Evolutionary conservation across 2,329 filamentous ascomycete genomes (phyloP).

Genomic region (Diplodia seriata): DNA sequence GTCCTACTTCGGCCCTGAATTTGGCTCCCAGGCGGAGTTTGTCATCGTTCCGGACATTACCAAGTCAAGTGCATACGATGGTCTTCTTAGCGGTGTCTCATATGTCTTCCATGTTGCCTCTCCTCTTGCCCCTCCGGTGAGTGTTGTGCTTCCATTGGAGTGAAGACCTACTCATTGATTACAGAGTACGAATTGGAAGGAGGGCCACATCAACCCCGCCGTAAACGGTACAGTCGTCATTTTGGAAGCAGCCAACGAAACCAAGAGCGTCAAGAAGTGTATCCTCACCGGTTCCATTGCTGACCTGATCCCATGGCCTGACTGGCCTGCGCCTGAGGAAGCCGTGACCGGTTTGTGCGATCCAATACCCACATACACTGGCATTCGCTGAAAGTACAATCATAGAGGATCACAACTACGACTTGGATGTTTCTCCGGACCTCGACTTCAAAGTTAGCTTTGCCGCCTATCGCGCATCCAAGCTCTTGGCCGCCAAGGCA

Average conservation of each 20-base stretch:
- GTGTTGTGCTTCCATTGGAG: background rate
- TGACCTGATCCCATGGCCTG: conserved; percentile 34
- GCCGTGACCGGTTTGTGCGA: background rate
- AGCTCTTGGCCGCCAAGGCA: conserved; percentile 42
- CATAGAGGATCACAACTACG: conserved; percentile 28
- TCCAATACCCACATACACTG: background rate
- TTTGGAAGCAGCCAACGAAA: conserved; percentile 38
- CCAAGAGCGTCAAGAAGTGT: conserved; percentile 39
- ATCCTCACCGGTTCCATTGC: conserved; percentile 40
- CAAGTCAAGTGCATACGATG: conserved; percentile 34
- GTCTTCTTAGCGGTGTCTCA: conserved; percentile 37
- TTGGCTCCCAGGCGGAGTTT: conserved; percentile 33
- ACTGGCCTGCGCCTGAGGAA: conserved; percentile 5
- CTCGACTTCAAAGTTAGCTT: conserved; percentile 29
- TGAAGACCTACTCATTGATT: background rate
- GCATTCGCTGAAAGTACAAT: background rate
- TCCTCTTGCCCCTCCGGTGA: conserved; percentile 36
- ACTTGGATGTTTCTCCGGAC: conserved; percentile 34
- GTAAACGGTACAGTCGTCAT: conserved; percentile 39
- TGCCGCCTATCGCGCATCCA: conserved; percentile 37
- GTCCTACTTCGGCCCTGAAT: conserved; percentile 32
- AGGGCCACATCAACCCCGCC: conserved; percentile 40
- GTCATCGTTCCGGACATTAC: conserved; percentile 36
- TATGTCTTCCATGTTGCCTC: conserved; percentile 44
- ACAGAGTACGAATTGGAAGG: conserved; percentile 33